A percentile compares a stretch with the other conserved stretches of the same genome.
Conservation (phyloP, 1,284 basidiomycete genomes). For the Ceratobasidium theobromae region DNA sequence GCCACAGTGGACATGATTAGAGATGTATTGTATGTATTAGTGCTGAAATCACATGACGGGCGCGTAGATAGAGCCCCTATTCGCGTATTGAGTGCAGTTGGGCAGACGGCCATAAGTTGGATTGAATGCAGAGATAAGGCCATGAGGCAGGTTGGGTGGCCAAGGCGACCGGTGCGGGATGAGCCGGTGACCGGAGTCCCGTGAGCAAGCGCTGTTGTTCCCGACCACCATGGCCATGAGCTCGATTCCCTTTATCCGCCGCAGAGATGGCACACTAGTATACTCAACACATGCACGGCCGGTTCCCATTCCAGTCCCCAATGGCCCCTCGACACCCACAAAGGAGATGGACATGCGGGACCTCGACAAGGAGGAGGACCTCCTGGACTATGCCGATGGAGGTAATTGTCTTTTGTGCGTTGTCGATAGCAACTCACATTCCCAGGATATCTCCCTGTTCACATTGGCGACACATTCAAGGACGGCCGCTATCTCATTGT, state of each 20-base stretch:
- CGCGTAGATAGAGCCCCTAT: background rate
- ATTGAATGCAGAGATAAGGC: conserved; percentile 12
- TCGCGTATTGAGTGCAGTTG: too few species aligned
- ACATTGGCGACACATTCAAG: conserved; percentile 91
- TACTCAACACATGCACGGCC: conserved; percentile 5
- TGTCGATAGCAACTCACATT: background rate
- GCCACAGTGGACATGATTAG: background rate
- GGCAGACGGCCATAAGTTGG: background rate
- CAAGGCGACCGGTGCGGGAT: background rate
- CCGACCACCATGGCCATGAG: conserved; percentile 5
- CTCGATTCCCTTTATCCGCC: conserved; percentile 13
- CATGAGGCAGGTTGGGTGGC: background rate
- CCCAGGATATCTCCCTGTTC: conserved; percentile 55
- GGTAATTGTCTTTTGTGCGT: conserved; percentile 7
- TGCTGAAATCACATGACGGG: background rate
- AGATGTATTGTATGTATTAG: background rate
- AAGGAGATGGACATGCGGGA: conserved; percentile 28
- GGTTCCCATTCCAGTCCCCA: conserved; percentile 19
- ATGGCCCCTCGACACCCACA: conserved; percentile 11
- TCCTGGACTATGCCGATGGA: conserved; percentile 34
- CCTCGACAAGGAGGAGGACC: conserved; percentile 35
- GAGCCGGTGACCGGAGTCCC: conserved; percentile 15
- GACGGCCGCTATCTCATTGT: conserved; percentile 84
- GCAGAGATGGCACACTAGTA: conserved; percentile 21
- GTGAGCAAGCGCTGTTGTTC: background rate